A percentile compares a stretch with the other conserved stretches of the same genome.
phyloP scores from a whole-genome alignment of 768 basidiomycete species.

The Podaxis sp. region DNA sequence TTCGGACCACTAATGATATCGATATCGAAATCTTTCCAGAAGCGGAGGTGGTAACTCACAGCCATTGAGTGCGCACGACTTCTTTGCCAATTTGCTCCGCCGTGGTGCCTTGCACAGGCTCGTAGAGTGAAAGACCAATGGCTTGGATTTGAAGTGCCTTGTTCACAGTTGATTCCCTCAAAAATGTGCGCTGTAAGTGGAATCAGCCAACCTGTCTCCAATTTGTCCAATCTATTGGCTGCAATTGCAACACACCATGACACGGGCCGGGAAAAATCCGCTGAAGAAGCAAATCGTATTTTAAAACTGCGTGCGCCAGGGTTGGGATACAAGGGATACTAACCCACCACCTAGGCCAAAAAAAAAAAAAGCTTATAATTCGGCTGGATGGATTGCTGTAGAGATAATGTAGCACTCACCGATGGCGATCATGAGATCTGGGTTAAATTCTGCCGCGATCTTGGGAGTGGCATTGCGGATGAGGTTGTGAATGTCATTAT shows the following conservation, averaged over 20 bases:
- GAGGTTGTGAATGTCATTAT: slow-evolving; percentile 91
- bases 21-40: slow-evolving; percentile 2
- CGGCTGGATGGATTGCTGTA: background rate
- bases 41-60: slow-evolving; percentile 45
- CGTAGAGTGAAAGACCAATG: slow-evolving; percentile 94
- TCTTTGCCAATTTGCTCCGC: slow-evolving; percentile 74
- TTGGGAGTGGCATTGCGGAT: slow-evolving; percentile 62
- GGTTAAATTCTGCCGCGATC: slow-evolving; percentile 77
- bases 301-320: background rate
- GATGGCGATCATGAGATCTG: slow-evolving; percentile 83
- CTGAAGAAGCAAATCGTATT: slow-evolving; percentile 33
- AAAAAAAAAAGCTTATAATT: background rate
- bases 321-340: slow-evolving; percentile 27
- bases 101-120: slow-evolving; percentile 74
- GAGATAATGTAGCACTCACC: slow-evolving; percentile 33
- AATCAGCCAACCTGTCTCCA: slow-evolving; percentile 1
- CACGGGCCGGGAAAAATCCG: slow-evolving; percentile 94
- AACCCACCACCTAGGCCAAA: slow-evolving; percentile 79
- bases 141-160: slow-evolving; percentile 91
- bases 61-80: slow-evolving; percentile 95
- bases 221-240: background rate
- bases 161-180: slow-evolving; percentile 64
- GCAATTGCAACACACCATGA: slow-evolving; percentile 50
- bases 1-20: slow-evolving; percentile 50
- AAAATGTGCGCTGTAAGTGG: slow-evolving; percentile 62